A percentile compares a stretch with the other conserved stretches of the same genome.
Evolutionary conservation across 2,329 filamentous ascomycete species (phyloP).

Genomic region (Pseudogymnoascus sp.): DNA sequence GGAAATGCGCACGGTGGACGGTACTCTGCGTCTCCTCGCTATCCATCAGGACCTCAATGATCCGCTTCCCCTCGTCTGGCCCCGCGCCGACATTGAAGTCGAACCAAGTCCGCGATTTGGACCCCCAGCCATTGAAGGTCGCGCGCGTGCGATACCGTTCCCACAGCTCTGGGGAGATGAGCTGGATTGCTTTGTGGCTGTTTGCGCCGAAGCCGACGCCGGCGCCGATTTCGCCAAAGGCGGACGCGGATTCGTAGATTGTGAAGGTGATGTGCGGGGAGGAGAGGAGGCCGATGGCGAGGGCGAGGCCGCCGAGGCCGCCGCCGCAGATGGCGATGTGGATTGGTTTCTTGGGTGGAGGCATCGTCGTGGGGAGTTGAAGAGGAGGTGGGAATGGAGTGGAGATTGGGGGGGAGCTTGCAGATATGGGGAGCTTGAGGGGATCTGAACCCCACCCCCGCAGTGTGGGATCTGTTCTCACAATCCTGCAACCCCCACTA

Average conservation of each 20-base stretch:
- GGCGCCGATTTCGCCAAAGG: slow-evolving; percentile 50
- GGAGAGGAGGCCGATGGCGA: slow-evolving; percentile 43
- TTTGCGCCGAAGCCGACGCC: slow-evolving; percentile 50
- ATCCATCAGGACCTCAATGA: slow-evolving; percentile 22
- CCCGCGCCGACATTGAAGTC: slow-evolving; percentile 30
- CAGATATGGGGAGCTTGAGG: not conserved
- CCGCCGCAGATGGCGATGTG: slow-evolving; percentile 49
- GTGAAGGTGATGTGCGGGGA: slow-evolving; percentile 33
- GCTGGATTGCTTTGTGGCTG: slow-evolving; percentile 44
- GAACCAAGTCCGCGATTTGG: slow-evolving; percentile 32
- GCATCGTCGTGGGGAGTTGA: not conserved
- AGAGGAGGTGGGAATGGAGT: not conserved
- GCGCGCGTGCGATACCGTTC: slow-evolving; percentile 34
- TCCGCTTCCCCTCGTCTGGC: slow-evolving; percentile 19
- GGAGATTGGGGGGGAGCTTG: not conserved
- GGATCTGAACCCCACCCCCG: not conserved
- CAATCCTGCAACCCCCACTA: not conserved
- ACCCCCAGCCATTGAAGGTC: slow-evolving; percentile 20
- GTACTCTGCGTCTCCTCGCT: slow-evolving; percentile 22
- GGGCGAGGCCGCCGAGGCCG: slow-evolving; percentile 47
- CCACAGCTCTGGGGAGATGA: slow-evolving; percentile 39
- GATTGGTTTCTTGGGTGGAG: slow-evolving; percentile 2
- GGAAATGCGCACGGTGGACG: slow-evolving; percentile 32
- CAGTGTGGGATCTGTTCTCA: not conserved
- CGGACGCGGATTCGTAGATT: slow-evolving; percentile 48